These are phyloP conservation scores for Xylariaceae sp. DNA, from an alignment of 2,329 filamentous ascomycete genomes.

Conservation along the genomic window DNA sequence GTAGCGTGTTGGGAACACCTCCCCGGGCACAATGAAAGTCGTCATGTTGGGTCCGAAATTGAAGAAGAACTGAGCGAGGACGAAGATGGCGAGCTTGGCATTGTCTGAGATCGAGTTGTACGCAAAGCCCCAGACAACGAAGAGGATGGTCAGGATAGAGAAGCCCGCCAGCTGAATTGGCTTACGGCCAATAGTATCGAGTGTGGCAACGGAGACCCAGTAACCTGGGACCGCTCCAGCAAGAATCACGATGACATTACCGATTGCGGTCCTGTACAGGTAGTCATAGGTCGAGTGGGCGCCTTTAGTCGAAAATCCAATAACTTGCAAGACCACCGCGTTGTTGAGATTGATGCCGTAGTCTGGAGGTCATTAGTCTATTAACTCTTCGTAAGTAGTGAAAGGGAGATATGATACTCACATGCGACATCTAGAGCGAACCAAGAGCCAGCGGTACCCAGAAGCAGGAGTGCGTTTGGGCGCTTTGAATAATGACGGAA, in stretches of 20 bases:
- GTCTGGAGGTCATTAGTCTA: constrained; percentile 27
- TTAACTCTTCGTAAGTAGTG: background rate
- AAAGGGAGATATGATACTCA: constrained; percentile 16
- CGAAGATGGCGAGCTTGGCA: constrained; percentile 53
- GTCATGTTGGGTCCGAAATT: constrained; percentile 57
- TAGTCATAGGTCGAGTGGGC: constrained; percentile 59
- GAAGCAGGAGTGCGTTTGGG: constrained; percentile 67
- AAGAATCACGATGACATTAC: constrained; percentile 74
- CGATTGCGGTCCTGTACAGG: constrained; percentile 70
- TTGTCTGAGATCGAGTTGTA: constrained; percentile 50
- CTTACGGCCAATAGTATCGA: constrained; percentile 73
- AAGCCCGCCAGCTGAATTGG: constrained; percentile 68
- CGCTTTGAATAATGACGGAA: constrained; percentile 63
- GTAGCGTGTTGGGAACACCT: constrained; percentile 55
- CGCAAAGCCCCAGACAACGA: constrained; percentile 58
- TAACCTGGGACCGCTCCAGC: constrained; percentile 78
- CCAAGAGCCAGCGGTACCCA: constrained; percentile 82
- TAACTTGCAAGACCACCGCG: constrained; percentile 64
- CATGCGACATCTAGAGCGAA: constrained; percentile 58
- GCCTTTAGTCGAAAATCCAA: constrained; percentile 61
- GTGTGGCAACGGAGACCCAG: constrained; percentile 72
- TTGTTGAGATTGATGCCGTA: constrained; percentile 74
- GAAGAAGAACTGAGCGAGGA: constrained; percentile 56
- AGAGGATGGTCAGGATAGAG: constrained; percentile 54
- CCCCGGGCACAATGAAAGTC: constrained; percentile 54